A percentile compares a stretch with the other conserved stretches of the same genome.
phyloP scores from a whole-genome alignment of 257 asterid species.

The Lavandula angustifolia region DNA sequence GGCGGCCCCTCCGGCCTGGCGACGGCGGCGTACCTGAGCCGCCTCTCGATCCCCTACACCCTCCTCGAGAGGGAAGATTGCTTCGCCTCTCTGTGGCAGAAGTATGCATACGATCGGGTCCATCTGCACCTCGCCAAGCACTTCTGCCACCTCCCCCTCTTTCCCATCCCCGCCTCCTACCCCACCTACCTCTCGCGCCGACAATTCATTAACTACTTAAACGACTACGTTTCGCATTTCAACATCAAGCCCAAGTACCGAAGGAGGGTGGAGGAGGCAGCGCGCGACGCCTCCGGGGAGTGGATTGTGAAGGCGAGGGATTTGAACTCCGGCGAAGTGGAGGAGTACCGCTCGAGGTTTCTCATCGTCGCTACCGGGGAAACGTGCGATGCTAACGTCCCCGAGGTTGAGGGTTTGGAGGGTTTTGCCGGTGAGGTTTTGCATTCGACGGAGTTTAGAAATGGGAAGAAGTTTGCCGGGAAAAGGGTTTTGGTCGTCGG shows the following conservation, averaged over 20 bases:
- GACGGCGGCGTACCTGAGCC: conserved; percentile 59
- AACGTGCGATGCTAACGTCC: conserved; percentile 51
- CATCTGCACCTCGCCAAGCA: conserved; percentile 71
- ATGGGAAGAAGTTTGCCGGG: conserved; percentile 43
- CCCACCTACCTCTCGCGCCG: conserved; percentile 49
- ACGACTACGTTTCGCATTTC: conserved; percentile 58
- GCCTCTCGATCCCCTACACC: conserved; percentile 54
- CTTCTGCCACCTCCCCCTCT: conserved; percentile 52
- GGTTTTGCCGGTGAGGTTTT: conserved; percentile 56
- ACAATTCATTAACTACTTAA: conserved; percentile 48
- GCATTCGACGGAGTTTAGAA: conserved; percentile 63
- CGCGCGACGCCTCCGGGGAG: conserved; percentile 32
- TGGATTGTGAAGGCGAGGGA: conserved; percentile 56
- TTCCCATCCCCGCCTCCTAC: conserved; percentile 50
- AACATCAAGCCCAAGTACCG: conserved; percentile 41
- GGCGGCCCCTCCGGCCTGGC: conserved; percentile 80
- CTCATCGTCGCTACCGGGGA: conserved; percentile 81
- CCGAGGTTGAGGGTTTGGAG: conserved; percentile 52
- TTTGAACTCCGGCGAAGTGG: conserved; percentile 33
- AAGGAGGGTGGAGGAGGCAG: conserved; percentile 52
- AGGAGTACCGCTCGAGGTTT: conserved; percentile 50
- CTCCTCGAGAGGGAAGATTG: conserved; percentile 75
- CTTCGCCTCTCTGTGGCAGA: conserved; percentile 65
- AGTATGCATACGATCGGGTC: conserved; percentile 70
- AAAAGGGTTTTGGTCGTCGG: conserved; percentile 72